Evolutionary conservation across 2,329 filamentous ascomycete genomes (phyloP).

Genomic region (Monosporascus sp.): DNA sequence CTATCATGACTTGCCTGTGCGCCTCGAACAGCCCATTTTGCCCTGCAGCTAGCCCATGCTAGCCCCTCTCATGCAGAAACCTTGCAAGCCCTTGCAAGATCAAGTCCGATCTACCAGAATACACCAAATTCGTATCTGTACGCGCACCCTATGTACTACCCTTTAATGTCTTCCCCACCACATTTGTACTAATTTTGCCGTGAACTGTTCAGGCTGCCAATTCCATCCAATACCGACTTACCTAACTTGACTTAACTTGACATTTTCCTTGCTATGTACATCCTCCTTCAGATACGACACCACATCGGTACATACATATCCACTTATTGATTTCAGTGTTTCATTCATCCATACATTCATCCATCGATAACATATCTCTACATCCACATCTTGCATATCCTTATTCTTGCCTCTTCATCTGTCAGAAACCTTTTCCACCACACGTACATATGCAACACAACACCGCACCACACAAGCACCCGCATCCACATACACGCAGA

Average conservation of each 20-base stretch:
- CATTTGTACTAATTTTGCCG: neutral
- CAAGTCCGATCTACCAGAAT: conserved; percentile 27
- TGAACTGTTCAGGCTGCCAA: neutral
- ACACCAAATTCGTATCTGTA: neutral
- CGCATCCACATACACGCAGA: neutral
- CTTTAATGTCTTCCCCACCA: neutral
- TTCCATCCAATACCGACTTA: too few species aligned
- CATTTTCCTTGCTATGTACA: too few species aligned
- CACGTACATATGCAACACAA: neutral
- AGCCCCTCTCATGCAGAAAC: conserved; percentile 1
- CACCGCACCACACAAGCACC: neutral
- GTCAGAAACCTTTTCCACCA: too few species aligned
- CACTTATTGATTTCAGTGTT: too few species aligned
- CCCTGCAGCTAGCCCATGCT: neutral
- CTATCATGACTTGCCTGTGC: too few species aligned
- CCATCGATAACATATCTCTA: too few species aligned
- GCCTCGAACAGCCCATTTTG: too few species aligned
- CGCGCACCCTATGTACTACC: neutral
- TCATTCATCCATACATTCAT: too few species aligned
- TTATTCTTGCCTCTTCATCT: too few species aligned
- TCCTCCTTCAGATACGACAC: neutral
- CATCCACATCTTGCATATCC: too few species aligned
- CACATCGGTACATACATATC: too few species aligned
- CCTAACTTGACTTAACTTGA: too few species aligned
- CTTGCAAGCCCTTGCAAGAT: conserved; percentile 9